A percentile compares a stretch with the other conserved stretches of the same genome.
Evolutionary conservation across 1,284 basidiomycete genomes (phyloP).

Genomic region (Ganoderma resinaceum): DNA sequence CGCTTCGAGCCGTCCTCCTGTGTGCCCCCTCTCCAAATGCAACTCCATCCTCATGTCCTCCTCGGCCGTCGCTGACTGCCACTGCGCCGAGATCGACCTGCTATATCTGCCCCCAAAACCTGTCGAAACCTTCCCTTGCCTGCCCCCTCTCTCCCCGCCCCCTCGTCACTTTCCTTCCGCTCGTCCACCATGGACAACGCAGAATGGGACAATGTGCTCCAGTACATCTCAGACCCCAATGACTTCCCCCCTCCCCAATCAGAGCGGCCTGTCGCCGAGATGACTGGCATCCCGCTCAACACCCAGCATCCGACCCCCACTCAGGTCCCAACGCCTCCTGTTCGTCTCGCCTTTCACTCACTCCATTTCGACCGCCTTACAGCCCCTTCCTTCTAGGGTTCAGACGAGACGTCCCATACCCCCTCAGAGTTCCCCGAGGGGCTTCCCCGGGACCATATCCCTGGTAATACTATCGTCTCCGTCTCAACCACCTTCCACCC

Average conservation of each 20-base stretch:
- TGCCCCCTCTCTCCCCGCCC: conserved; percentile 9
- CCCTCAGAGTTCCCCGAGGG: conserved; percentile 43
- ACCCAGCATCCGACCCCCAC: conserved; percentile 29
- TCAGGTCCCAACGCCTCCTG: conserved; percentile 74
- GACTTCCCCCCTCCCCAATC: conserved; percentile 46
- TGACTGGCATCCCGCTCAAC: conserved; percentile 28
- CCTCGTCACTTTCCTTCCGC: not conserved
- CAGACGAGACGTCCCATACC: conserved; percentile 38
- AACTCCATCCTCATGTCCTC: not conserved
- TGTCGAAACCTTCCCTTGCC: not conserved
- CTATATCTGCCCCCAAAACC: conserved; percentile 5
- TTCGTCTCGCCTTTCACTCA: conserved; percentile 42
- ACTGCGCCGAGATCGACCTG: not conserved
- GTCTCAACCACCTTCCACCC: conserved; percentile 84
- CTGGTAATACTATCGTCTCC: conserved; percentile 59
- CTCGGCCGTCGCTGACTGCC: not conserved
- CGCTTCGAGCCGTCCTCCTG: conserved; percentile 4
- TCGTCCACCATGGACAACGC: conserved; percentile 46
- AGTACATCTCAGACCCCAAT: conserved; percentile 65
- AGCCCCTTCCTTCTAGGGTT: conserved; percentile 33
- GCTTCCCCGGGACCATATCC: conserved; percentile 8
- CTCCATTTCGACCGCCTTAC: not conserved
- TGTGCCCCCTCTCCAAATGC: not conserved
- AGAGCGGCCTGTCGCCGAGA: conserved; percentile 45
- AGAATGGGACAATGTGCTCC: conserved; percentile 69